Percentiles rank a stretch among this genome's conserved stretches.
phyloP scores from a whole-genome alignment of 2,329 filamentous ascomycete genomes.

The Trichophyton verrucosum region DNA sequence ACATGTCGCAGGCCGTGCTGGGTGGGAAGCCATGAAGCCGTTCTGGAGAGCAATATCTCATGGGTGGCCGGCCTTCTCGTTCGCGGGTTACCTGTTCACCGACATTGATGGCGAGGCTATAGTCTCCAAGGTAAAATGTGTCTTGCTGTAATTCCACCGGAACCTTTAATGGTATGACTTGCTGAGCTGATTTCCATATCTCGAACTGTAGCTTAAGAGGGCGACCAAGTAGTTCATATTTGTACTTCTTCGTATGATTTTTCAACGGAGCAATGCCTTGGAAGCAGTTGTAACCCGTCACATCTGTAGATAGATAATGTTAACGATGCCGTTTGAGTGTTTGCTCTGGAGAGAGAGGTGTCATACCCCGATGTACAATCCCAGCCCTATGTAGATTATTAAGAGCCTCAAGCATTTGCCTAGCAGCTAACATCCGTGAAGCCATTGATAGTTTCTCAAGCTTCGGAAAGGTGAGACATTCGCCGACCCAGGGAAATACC shows the following conservation, averaged over 20 bases:
- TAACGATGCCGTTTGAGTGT: background rate
- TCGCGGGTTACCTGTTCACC: constrained; percentile 7
- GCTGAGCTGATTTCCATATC: background rate
- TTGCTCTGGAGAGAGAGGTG: background rate
- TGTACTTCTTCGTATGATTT: constrained; percentile 8
- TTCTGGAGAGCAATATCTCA: constrained; percentile 11
- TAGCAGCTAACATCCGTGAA: background rate
- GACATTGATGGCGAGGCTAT: constrained; percentile 3
- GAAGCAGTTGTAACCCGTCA: constrained; percentile 6
- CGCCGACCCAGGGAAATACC: constrained; percentile 6
- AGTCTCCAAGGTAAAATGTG: background rate
- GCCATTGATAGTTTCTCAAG: background rate
- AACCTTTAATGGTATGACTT: background rate
- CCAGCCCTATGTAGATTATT: background rate
- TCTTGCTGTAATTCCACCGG: background rate
- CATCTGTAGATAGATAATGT: constrained; percentile 6
- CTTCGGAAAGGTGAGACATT: background rate
- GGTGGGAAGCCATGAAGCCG: constrained; percentile 8
- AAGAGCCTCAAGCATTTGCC: background rate
- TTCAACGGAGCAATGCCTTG: constrained; percentile 8
- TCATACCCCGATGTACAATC: background rate
- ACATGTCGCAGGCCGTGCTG: constrained; percentile 13
- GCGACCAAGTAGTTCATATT: constrained; percentile 9
- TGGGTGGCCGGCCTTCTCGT: constrained; percentile 5
- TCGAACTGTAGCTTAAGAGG: constrained; percentile 7